Evolutionary conservation across 345 rosid species (phyloP).

Genomic region (Combretum micranthum): DNA sequence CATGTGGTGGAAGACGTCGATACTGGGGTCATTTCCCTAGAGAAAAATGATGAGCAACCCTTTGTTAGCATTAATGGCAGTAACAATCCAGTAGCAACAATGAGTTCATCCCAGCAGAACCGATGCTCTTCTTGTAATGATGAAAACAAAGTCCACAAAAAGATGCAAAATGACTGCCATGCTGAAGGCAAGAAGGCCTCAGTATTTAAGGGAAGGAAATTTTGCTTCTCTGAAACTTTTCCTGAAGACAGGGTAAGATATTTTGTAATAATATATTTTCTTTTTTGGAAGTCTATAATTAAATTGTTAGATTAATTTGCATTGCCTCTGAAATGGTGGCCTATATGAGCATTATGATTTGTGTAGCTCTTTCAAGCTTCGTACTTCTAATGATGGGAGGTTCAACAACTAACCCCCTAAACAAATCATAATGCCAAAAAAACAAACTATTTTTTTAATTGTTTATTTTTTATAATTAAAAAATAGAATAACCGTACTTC

Average conservation of each 20-base stretch:
- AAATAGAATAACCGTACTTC: too few relatives aligned
- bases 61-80: slow-evolving; percentile 17
- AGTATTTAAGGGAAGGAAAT: slow-evolving; percentile 67
- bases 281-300: neutral
- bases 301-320: neutral
- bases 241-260: slow-evolving; percentile 80
- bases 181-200: slow-evolving; percentile 28
- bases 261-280: slow-evolving; percentile 1
- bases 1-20: slow-evolving; percentile 20
- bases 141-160: slow-evolving; percentile 25
- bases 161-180: slow-evolving; percentile 25
- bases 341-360: too few relatives aligned
- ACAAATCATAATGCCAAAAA: too few relatives aligned
- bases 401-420: too few relatives aligned
- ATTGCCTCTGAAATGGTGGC: neutral
- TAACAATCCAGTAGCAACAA: slow-evolving; percentile 19
- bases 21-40: slow-evolving; percentile 25
- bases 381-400: too few relatives aligned
- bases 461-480: too few relatives aligned
- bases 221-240: slow-evolving; percentile 69
- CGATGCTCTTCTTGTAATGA: slow-evolving; percentile 19
- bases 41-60: slow-evolving; percentile 29
- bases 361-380: too few relatives aligned
- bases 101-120: slow-evolving; percentile 25
- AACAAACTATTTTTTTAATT: too few relatives aligned